These are phyloP conservation scores for Naganishia cerealis DNA, from an alignment of 1,284 basidiomycete species.

Conservation along the genomic window DNA sequence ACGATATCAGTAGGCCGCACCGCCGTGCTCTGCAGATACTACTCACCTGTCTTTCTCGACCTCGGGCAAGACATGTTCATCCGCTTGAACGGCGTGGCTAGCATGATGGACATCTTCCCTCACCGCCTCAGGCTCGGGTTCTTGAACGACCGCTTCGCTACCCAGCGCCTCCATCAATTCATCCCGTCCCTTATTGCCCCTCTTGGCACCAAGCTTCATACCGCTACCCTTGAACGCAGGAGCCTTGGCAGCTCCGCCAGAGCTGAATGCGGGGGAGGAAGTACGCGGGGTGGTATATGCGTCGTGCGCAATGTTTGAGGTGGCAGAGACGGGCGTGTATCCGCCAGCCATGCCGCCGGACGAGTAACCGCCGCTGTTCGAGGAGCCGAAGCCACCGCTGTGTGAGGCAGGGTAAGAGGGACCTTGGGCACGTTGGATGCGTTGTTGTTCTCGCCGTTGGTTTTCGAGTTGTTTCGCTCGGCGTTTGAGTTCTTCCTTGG, in stretches of 20 bases:
- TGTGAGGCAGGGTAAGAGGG: constrained; percentile 46
- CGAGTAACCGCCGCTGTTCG: constrained; percentile 56
- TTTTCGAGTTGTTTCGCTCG: constrained; percentile 97
- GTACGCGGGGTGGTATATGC: constrained; percentile 53
- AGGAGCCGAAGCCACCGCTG: constrained; percentile 55
- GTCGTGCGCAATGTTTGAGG: constrained; percentile 62
- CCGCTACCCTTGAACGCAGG: constrained; percentile 91
- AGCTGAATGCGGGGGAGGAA: constrained; percentile 51
- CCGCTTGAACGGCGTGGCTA: constrained; percentile 43
- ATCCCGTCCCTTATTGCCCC: constrained; percentile 76
- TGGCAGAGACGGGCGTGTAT: constrained; percentile 66
- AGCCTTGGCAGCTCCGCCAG: constrained; percentile 60
- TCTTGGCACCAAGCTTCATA: constrained; percentile 90
- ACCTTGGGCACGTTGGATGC: constrained; percentile 61
- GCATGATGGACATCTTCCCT: constrained; percentile 55
- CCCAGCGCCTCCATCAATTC: constrained; percentile 84
- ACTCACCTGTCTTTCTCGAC: constrained; percentile 74
- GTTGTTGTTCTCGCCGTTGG: constrained; percentile 90
- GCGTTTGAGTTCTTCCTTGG: constrained; percentile 97
- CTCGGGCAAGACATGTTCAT: constrained; percentile 66
- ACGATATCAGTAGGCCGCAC: background rate
- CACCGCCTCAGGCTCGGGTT: constrained; percentile 46
- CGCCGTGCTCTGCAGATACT: background rate
- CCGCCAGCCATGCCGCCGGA: constrained; percentile 43
- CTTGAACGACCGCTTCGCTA: constrained; percentile 60